phyloP scores from a whole-genome alignment of 2,329 filamentous ascomycete species.

The Calonectria hongkongensis region DNA sequence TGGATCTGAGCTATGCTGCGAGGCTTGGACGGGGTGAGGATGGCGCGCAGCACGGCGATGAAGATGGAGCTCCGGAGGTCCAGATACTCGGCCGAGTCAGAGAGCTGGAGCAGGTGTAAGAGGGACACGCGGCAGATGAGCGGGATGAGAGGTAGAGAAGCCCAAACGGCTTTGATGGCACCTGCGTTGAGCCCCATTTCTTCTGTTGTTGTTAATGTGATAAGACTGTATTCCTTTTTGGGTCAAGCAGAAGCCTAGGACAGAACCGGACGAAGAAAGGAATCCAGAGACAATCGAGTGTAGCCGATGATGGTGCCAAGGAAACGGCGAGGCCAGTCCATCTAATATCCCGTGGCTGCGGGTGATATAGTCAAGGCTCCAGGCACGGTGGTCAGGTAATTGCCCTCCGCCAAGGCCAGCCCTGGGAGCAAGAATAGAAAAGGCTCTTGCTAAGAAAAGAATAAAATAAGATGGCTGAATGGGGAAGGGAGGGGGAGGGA shows the following conservation, averaged over 20 bases:
- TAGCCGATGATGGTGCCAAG: constrained; percentile 4
- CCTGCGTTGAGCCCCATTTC: constrained; percentile 38
- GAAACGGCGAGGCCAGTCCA: neutral
- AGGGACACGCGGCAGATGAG: constrained; percentile 77
- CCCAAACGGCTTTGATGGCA: constrained; percentile 47
- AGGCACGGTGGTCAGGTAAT: neutral
- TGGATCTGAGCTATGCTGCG: constrained; percentile 78
- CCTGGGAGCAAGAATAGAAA: neutral
- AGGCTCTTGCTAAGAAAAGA: constrained; percentile 9
- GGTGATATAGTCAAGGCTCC: neutral
- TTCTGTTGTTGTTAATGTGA: neutral
- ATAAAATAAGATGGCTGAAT: neutral
- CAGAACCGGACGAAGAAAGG: neutral
- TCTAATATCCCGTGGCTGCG: constrained; percentile 3
- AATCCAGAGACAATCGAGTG: neutral
- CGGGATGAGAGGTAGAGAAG: constrained; percentile 75
- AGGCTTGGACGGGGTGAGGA: constrained; percentile 70
- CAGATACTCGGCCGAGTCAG: constrained; percentile 83
- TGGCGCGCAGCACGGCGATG: constrained; percentile 81
- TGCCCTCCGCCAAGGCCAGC: constrained; percentile 18
- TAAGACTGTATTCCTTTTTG: neutral
- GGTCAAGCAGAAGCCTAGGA: neutral
- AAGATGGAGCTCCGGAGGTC: constrained; percentile 85
- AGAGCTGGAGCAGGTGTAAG: constrained; percentile 79
- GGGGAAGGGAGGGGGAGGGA: neutral